Evolutionary conservation across 805 yeast species (phyloP).

Genomic region (Wickerhamomyces kurtzmanii): DNA sequence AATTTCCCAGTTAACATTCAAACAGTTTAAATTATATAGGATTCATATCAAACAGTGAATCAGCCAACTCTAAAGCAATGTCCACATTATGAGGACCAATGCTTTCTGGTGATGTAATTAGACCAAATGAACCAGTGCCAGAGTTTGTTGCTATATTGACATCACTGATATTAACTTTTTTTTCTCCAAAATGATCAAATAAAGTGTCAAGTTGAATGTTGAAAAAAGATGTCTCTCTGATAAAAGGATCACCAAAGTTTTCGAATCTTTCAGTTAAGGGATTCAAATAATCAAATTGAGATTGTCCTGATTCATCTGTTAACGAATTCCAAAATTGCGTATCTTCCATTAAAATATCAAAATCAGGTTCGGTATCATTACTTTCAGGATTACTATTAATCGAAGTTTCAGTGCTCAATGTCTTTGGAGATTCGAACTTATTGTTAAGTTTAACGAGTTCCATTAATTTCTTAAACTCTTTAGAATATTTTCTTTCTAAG

Average conservation of each 20-base stretch:
- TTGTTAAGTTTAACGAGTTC: no score
- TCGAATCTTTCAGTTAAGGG: conserved; percentile 13
- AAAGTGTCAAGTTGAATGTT: no score
- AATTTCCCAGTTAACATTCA: no score
- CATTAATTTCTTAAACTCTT: not conserved
- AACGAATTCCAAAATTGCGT: conserved; percentile 14
- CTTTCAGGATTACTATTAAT: not conserved
- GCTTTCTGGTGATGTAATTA: no score
- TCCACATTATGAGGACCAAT: no score
- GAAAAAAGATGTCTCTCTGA: conserved; percentile 2
- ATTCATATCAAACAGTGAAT: no score
- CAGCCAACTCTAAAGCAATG: no score
- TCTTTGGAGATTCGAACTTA: not conserved
- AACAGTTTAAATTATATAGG: no score
- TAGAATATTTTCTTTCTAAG: conserved; percentile 6
- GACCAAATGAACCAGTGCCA: no score
- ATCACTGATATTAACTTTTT: no score
- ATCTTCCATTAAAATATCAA: conserved; percentile 1
- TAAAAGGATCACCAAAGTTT: conserved; percentile 15
- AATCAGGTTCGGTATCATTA: conserved; percentile 1
- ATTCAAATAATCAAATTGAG: conserved; percentile 17
- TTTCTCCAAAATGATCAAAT: no score
- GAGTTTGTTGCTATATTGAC: no score
- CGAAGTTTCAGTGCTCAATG: not conserved
- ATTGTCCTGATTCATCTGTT: conserved; percentile 14